These are phyloP conservation scores for Skeletonema tropicum DNA, from an alignment of 108 stramenopile species.

Conservation along the genomic window DNA sequence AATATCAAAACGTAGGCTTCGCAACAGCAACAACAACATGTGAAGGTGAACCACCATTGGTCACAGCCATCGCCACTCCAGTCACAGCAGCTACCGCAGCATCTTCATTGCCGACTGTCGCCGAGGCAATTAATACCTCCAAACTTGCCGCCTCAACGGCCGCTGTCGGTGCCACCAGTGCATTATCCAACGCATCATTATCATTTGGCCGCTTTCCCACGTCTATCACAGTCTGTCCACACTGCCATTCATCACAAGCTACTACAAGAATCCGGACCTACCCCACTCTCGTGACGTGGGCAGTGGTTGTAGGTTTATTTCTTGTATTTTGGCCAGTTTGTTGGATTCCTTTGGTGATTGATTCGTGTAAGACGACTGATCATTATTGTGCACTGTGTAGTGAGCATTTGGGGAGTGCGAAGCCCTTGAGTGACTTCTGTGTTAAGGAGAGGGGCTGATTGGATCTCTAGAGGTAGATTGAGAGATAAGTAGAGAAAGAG, in stretches of 20 bases:
- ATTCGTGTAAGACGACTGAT: constrained; percentile 32
- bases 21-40: background rate
- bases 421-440: constrained; percentile 34
- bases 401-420: constrained; percentile 18
- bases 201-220: constrained; percentile 13
- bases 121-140: background rate
- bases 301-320: constrained; percentile 4
- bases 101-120: background rate
- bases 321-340: constrained; percentile 38
- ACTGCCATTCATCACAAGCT: constrained; percentile 7
- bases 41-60: background rate
- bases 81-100: background rate
- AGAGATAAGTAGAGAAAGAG: no score
- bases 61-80: background rate
- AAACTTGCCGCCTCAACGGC: background rate
- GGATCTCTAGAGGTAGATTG: no score
- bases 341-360: constrained; percentile 40
- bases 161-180: no score
- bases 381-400: constrained; percentile 25
- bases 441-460: constrained; percentile 29
- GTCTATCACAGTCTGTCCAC: constrained; percentile 18
- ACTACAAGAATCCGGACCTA: constrained; percentile 26
- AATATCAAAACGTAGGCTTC: background rate
- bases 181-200: no score
- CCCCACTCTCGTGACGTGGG: constrained; percentile 19